Conservation (phyloP, 805 yeast species). For the Hanseniaspora hatyaiensis region DNA sequence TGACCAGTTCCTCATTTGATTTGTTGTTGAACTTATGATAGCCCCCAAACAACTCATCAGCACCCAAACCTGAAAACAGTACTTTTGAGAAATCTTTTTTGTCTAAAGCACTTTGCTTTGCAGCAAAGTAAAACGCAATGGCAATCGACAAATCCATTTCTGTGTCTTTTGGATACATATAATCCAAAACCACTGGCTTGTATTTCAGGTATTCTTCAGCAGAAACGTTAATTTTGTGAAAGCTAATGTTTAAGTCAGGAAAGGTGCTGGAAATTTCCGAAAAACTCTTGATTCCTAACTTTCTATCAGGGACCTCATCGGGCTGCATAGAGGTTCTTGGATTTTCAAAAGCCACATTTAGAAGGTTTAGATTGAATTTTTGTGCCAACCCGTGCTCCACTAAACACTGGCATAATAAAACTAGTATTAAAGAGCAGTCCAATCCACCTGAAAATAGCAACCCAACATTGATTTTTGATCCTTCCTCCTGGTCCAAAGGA, state of each 20-base stretch:
- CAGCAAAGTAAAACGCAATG: conserved; percentile 86
- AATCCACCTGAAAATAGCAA: conserved; percentile 88
- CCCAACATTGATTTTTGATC: conserved; percentile 35
- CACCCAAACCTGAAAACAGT: conserved; percentile 84
- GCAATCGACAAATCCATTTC: conserved; percentile 96
- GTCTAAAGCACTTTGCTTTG: conserved; percentile 41
- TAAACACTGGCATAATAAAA: conserved; percentile 31
- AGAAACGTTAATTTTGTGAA: conserved; percentile 63
- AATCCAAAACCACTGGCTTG: conserved; percentile 40
- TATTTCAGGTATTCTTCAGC: conserved; percentile 51
- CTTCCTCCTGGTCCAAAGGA: conserved; percentile 35
- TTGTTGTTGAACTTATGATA: conserved; percentile 65
- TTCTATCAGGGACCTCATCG: conserved; percentile 73
- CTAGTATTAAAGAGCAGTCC: conserved; percentile 77
- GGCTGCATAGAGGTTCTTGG: conserved; percentile 58
- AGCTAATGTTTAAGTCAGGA: conserved; percentile 32
- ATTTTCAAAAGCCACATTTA: conserved; percentile 88
- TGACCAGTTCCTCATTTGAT: conserved; percentile 36
- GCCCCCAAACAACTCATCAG: conserved; percentile 95
- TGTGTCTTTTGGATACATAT: conserved; percentile 75
- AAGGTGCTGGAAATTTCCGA: conserved; percentile 36
- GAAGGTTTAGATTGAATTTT: conserved; percentile 45
- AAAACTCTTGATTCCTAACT: conserved; percentile 58
- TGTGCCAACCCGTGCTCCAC: conserved; percentile 21
- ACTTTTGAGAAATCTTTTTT: conserved; percentile 47